Percentiles rank a stretch among this genome's conserved stretches.
phyloP scores from a whole-genome alignment of 352 stramenopile species.

The Phytophthora brassicae region DNA sequence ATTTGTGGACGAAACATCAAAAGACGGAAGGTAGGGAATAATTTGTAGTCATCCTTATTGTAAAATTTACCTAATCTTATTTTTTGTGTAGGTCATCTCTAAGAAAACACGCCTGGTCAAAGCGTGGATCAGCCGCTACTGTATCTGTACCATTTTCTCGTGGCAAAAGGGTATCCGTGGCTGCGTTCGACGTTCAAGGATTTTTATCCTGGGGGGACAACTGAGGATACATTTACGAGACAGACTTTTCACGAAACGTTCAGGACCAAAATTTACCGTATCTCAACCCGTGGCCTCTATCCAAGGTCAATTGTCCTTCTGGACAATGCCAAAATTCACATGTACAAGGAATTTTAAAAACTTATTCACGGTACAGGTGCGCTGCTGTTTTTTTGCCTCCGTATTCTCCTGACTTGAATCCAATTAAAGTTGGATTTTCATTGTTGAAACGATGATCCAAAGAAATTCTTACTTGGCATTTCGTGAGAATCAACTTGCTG shows the following conservation, averaged over 20 bases:
- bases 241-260: background rate
- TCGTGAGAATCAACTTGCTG: background rate
- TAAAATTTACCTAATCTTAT: too few relatives aligned
- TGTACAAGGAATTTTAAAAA: background rate
- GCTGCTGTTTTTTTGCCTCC: background rate
- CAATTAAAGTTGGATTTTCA: background rate
- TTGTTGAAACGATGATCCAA: background rate
- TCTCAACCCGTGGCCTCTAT: background rate
- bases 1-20: background rate
- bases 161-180: constrained; percentile 2
- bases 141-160: background rate
- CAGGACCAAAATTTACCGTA: background rate
- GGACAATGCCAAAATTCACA: constrained; percentile 1
- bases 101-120: background rate
- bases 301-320: background rate
- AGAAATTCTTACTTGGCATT: background rate
- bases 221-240: background rate
- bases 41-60: background rate
- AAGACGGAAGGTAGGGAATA: background rate
- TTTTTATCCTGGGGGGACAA: background rate
- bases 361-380: background rate
- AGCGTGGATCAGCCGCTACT: background rate
- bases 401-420: background rate
- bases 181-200: background rate
- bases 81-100: background rate